Conservation (phyloP, 768 basidiomycete species). For the Amanita jacksonii region DNA sequence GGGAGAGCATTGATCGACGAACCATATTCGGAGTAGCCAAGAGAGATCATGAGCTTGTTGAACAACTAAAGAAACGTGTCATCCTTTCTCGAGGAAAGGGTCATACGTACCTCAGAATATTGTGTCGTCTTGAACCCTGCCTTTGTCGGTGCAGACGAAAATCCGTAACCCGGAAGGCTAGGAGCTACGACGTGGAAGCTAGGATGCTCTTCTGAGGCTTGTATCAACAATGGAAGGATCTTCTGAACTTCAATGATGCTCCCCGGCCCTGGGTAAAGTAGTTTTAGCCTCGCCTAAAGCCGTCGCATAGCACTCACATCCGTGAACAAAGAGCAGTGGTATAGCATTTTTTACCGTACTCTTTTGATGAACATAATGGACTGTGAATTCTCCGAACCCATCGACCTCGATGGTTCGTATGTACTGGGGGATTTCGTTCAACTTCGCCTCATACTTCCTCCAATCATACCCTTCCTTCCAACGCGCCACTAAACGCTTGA, state of each 20-base stretch:
- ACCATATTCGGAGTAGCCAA: constrained; percentile 44
- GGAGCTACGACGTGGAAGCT: constrained; percentile 55
- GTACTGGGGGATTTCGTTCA: constrained; percentile 51
- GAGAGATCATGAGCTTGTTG: constrained; percentile 38
- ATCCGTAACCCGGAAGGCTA: constrained; percentile 54
- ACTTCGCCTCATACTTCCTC: constrained; percentile 36
- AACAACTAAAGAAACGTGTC: constrained; percentile 30
- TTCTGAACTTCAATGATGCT: constrained; percentile 49
- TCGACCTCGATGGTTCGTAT: constrained; percentile 42
- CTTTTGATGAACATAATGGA: constrained; percentile 52
- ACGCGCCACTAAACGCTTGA: constrained; percentile 33
- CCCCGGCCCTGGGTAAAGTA: constrained; percentile 42
- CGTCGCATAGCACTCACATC: constrained; percentile 32
- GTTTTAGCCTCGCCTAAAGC: neutral
- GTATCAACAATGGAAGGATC: constrained; percentile 42
- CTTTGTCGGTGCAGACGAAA: constrained; percentile 44
- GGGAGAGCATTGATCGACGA: constrained; percentile 4
- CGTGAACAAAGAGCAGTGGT: constrained; percentile 38
- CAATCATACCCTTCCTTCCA: constrained; percentile 50
- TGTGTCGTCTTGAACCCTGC: constrained; percentile 37
- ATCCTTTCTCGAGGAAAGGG: constrained; percentile 25
- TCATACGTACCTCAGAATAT: constrained; percentile 38
- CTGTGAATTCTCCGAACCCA: constrained; percentile 31
- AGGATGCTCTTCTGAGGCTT: constrained; percentile 32
- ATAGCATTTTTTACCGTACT: constrained; percentile 37